These are phyloP conservation scores for Fusarium tuaranense DNA, from an alignment of 2,329 filamentous ascomycete genomes.

Conservation along the genomic window DNA sequence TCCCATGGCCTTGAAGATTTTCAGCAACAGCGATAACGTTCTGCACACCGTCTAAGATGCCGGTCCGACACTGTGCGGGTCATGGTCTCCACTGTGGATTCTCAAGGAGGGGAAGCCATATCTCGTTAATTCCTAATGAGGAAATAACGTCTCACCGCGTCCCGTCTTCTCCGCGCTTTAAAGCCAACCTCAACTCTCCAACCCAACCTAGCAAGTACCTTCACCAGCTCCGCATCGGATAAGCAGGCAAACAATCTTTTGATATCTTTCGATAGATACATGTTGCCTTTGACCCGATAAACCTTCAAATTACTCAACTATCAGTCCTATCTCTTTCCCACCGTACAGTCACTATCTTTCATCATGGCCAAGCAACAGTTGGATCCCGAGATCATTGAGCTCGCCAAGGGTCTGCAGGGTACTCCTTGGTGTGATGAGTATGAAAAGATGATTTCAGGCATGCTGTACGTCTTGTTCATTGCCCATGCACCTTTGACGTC, in stretches of 20 bases:
- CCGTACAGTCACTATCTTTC: not conserved
- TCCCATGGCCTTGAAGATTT: not conserved
- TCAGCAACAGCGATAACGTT: not conserved
- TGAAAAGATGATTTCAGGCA: conserved; percentile 45
- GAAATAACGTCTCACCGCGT: not conserved
- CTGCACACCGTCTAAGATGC: not conserved
- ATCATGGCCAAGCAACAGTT: conserved; percentile 37
- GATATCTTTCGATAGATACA: not conserved
- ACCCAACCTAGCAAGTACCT: not conserved
- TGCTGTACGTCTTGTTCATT: conserved; percentile 27
- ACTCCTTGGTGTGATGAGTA: conserved; percentile 43
- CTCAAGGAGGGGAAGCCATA: not conserved
- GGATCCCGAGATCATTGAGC: conserved; percentile 34
- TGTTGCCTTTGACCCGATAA: not conserved
- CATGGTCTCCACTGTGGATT: not conserved
- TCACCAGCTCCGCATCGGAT: not conserved
- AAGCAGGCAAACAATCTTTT: not conserved
- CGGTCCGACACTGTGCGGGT: conserved; percentile 1
- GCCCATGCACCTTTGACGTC: not conserved
- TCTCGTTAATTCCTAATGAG: not conserved
- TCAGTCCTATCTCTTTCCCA: not conserved
- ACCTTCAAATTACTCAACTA: not conserved
- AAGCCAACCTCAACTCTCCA: conserved; percentile 5
- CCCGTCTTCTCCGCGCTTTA: not conserved
- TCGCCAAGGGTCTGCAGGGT: conserved; percentile 33